Conservation (phyloP, 257 asterid species). For the Prunella vulgaris region DNA sequence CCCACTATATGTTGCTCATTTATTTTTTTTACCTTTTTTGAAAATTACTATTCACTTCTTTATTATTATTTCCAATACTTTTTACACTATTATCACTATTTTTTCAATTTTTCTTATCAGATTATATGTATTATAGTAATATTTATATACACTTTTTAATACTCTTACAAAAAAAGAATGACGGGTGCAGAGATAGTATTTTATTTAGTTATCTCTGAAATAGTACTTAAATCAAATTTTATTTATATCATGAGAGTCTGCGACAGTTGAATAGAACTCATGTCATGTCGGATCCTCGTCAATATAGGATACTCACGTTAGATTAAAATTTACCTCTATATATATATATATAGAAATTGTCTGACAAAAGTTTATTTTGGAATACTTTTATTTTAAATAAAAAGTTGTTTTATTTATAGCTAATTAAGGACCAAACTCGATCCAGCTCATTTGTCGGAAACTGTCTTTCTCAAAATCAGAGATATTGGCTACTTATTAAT, state of each 20-base stretch:
- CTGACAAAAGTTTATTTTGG: slow-evolving; percentile 25
- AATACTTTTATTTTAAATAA: background rate
- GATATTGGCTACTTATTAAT: background rate
- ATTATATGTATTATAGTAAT: no score
- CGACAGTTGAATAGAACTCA: background rate
- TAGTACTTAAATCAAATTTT: no score
- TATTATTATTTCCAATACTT: no score
- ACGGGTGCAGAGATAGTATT: no score
- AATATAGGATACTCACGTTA: background rate
- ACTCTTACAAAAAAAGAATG: no score
- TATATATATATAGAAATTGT: slow-evolving; percentile 28
- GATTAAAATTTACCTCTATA: background rate
- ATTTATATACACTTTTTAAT: no score
- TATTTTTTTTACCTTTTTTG: no score
- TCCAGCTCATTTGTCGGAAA: slow-evolving; percentile 45
- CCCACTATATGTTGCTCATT: no score
- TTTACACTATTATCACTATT: no score
- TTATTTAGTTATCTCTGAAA: no score
- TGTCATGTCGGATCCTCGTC: background rate
- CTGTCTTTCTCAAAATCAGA: slow-evolving; percentile 32
- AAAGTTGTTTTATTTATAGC: background rate
- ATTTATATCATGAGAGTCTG: slow-evolving; percentile 2
- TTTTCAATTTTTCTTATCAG: no score
- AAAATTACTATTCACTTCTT: no score
- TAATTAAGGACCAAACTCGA: slow-evolving; percentile 6